Evolutionary conservation across 768 basidiomycete genomes (phyloP), one percentile per base, ranked within the genome.

Genomic region (Inosperma sp.): DNA sequence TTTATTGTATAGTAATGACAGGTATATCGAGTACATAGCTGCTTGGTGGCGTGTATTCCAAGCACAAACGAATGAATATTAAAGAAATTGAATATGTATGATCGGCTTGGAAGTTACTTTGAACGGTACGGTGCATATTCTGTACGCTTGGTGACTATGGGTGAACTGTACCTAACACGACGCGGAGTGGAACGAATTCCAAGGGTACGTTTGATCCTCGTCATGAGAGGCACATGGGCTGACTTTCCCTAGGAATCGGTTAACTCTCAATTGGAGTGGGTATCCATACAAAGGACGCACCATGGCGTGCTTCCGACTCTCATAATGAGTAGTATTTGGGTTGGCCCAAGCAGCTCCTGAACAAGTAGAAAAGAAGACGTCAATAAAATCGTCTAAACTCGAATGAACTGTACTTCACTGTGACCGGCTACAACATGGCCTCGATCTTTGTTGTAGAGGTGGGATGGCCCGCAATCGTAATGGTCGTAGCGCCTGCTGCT

Each of bases 271-370:
- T 17, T 27, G 22, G 25, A 19, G 2, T 8, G 21, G 4, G 34
- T 22, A 13, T 3, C 12, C n/a, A 17, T n/a, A 35, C 10, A 8
- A 29, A 26, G 12, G 31, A 60, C 70, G 59, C 49, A 78, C 78
- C 77, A 78, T 79, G 22, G 57, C 45, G 27, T 62, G 65, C 14
- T 77, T 68, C 58, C 78, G 73, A 17, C 77, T 68, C 3, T 76
- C 75, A n/a, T 59, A 39, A 8, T 59, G 67, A 4, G 74, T 75
- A 6, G 77, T 79, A 43, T 77, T 74, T 2, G 79, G 76, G 56
- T 78, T 81, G n/a, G 72, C 50, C 4, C 79, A 64, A 3, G 78
- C 74, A 27, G 76, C 73, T 64, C 73, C 74, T 77, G 57, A 17
- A 40, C 30, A 48, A 23, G 42, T 26, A 39, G 49, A 42, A 34